phyloP scores from a whole-genome alignment of 768 basidiomycete species.

The Macrolepiota dolichaula region DNA sequence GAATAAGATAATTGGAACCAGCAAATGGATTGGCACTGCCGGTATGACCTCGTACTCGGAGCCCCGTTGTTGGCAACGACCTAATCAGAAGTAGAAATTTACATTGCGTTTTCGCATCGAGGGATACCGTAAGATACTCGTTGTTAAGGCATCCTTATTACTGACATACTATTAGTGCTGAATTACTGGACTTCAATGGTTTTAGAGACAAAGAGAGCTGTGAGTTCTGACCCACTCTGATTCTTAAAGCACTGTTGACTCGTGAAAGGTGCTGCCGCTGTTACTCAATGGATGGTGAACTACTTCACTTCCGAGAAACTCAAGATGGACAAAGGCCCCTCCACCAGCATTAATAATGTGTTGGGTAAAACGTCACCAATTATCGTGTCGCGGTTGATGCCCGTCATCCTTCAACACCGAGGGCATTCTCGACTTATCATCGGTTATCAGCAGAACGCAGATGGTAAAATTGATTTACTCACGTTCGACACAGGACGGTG shows the following conservation, averaged over 20 bases:
- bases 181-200: conserved; percentile 62
- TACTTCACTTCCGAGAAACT: conserved; percentile 53
- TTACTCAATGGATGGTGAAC: conserved; percentile 71
- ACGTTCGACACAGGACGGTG: conserved; percentile 77
- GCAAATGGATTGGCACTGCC: conserved; percentile 79
- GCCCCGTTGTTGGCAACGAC: neutral
- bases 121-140: conserved; percentile 71
- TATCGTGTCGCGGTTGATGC: conserved; percentile 61
- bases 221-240: conserved; percentile 17
- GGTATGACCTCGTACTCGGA: conserved; percentile 38
- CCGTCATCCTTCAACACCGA: conserved; percentile 76
- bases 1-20: conserved; percentile 49
- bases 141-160: neutral
- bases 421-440: conserved; percentile 89
- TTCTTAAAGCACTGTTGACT: neutral
- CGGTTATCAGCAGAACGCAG: conserved; percentile 70
- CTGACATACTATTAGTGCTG: conserved; percentile 34
- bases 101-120: conserved; percentile 72
- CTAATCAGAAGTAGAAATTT: conserved; percentile 45
- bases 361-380: conserved; percentile 46
- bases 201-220: conserved; percentile 41
- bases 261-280: conserved; percentile 35
- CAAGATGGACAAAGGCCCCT: conserved; percentile 15
- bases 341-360: conserved; percentile 51
- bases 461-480: conserved; percentile 59